Base-by-base conservation (phyloP, 1,284 basidiomycete genomes). In the Fomitopsis schrenkii region DNA sequence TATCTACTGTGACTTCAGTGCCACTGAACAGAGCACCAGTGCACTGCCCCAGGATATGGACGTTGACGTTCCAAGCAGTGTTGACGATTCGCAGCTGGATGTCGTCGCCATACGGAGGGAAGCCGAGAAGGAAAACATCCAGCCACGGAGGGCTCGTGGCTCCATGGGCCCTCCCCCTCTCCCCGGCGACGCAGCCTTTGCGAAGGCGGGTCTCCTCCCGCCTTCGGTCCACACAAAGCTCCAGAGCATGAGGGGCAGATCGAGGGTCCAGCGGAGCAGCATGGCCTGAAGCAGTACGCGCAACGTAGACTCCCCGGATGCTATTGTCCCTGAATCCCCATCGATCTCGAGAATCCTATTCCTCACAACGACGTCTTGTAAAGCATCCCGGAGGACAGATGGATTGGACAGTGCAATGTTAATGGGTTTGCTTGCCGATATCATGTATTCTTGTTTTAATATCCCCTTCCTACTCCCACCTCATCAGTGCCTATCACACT, bases 1-100 rank as follows among this genome's bases (percentile, higher is more conserved):
- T 58, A 79, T 91, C 50, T 80, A 82, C 70, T 80, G 76, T 65
- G 88, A 91, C 69, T 68, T 76, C 12, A 76, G 81, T 67, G 71
- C 77, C 59, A 57, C 72, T 42, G 63, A 77, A 28, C 73, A 74
- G 15, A 56, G 61, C 33, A 58, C 59, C 12, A 52, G 53, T 33
- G 46, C 54, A 5, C 45, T 62, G 42, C 35, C 52, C 7, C n/a
- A 48, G n/a, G 5, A 50, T 35, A 48, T 36, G 19, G 58, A 59
- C 35, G 35, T 54, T 26, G 55, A 53, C 38, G 36, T 26, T 54
- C 19, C 10, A 4, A 30, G 35, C 33, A 54, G 35, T 26, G 52
- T 35, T 7, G 52, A 54, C 41, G 59, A 54, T 41, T 53, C 41
- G 52, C 64, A 63, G 12, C 64, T 59, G 44, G 69, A 63, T 59